These are phyloP conservation scores for Tolypocladium endophyticum DNA, from an alignment of 2,329 filamentous ascomycete genomes.

Conservation along the genomic window DNA sequence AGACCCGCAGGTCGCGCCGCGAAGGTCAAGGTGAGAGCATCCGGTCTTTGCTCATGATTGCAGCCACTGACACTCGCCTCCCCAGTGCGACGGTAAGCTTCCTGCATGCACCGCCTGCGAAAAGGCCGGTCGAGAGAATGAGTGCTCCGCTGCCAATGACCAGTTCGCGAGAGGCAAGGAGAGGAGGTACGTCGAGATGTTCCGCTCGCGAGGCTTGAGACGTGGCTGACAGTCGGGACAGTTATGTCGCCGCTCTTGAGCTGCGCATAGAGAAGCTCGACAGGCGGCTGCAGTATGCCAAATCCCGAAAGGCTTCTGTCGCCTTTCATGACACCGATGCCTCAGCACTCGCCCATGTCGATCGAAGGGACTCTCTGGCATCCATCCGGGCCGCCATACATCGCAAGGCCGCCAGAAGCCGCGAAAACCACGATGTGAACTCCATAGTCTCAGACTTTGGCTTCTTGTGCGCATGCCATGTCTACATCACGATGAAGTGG, in stretches of 20 bases:
- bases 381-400: slow-evolving; percentile 52
- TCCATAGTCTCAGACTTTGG: slow-evolving; percentile 90
- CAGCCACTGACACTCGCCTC: not conserved
- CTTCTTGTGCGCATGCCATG: slow-evolving; percentile 52
- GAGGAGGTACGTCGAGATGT: slow-evolving; percentile 51
- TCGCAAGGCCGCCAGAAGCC: slow-evolving; percentile 51
- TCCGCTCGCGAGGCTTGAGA: not conserved
- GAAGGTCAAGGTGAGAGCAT: slow-evolving; percentile 69
- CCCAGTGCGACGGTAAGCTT: slow-evolving; percentile 85
- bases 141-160: slow-evolving; percentile 91
- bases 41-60: not conserved
- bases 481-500: not conserved
- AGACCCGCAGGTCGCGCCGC: slow-evolving; percentile 55
- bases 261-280: slow-evolving; percentile 82
- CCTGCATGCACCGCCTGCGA: slow-evolving; percentile 94
- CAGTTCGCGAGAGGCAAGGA: slow-evolving; percentile 95
- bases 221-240: slow-evolving; percentile 15
- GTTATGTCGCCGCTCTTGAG: slow-evolving; percentile 92
- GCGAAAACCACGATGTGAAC: slow-evolving; percentile 80
- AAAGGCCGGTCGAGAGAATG: slow-evolving; percentile 72
- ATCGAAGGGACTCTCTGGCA: slow-evolving; percentile 54
- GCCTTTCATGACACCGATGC: slow-evolving; percentile 51
- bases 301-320: slow-evolving; percentile 60
- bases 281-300: slow-evolving; percentile 60
- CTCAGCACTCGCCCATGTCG: slow-evolving; percentile 24